Base-by-base conservation (phyloP, 2,329 filamentous ascomycete genomes). In the Chlorencoelia australis region DNA sequence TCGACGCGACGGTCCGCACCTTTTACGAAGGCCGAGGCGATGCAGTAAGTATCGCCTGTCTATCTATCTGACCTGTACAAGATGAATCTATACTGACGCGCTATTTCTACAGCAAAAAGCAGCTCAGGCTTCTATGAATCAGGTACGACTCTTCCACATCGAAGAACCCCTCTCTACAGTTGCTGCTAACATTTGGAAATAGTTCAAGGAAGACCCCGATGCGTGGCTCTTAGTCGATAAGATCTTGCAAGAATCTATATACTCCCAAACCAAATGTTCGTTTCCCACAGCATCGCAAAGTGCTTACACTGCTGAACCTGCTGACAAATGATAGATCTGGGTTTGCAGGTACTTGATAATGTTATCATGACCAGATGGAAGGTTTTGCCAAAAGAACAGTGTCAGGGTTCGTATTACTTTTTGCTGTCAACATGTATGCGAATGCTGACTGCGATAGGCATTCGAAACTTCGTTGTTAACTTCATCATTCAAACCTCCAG, bases 291-390 rank as follows among this genome's bases (percentile, higher is more conserved):
- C 19, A 27, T 17, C n/a, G n/a, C n/a, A 22, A 17, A 19, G 33
- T 30, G 33, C 14, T 34, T 22, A 25, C 22, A 15, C 15, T 27
- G 14, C 34, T 39, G 18, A 17, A 15, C 27, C 26, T 18, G 39
- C 36, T 51, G 40, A 52, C 46, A 42, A 42, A 49, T 43, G 48
- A 47, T 52, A 93, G 86, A 94, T 62, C 71, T 98, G 55, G 91
- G 88, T 36, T 71, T 98, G 49, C 91, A 98, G 65, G 88, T 98
- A 49, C 77, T 98, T 47, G 91, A 98, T 67, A 87, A 86, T 75
- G 89, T 98, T 49, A 96, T 98, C 60, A 85, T 89, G 78, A 98
- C 91, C 50, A 80, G 91, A 68, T 98, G 91, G 93, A 98, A 95
- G 68, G 87, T 96, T 41, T 68, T 98, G 45, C 91, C 91, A 35